These are phyloP conservation scores for Cicer arietinum DNA, from an alignment of 306 rosid genomes.

Conservation along the genomic window DNA sequence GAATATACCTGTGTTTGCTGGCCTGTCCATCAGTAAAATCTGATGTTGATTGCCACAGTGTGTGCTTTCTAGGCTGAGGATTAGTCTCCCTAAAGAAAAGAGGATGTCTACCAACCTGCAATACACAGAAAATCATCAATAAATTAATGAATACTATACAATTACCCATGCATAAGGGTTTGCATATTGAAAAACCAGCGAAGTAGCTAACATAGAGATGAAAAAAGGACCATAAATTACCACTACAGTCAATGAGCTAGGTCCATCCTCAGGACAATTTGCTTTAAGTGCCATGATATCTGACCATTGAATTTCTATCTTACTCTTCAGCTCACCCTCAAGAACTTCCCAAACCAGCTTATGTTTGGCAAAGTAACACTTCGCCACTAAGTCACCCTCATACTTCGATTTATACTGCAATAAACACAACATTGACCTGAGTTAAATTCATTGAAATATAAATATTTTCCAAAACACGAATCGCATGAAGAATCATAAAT, in stretches of 20 bases:
- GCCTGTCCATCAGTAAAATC: slow-evolving; percentile 90
- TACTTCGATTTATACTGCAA: slow-evolving; percentile 83
- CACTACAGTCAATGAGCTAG: slow-evolving; percentile 69
- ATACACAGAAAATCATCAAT: slow-evolving; percentile 30
- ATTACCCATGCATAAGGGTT: background rate
- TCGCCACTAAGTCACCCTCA: slow-evolving; percentile 90
- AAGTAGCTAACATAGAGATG: background rate
- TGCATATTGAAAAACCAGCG: background rate
- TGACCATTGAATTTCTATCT: slow-evolving; percentile 90
- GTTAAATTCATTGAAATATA: background rate
- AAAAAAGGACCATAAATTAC: slow-evolving; percentile 52
- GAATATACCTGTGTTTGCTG: slow-evolving; percentile 64
- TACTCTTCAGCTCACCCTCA: slow-evolving; percentile 88
- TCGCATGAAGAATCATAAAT: background rate
- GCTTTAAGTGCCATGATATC: slow-evolving; percentile 77
- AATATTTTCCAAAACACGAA: background rate
- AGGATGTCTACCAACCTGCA: slow-evolving; percentile 83
- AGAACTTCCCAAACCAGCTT: slow-evolving; percentile 98
- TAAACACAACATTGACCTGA: slow-evolving; percentile 15
- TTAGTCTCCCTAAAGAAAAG: slow-evolving; percentile 89
- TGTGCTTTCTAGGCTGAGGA: slow-evolving; percentile 95
- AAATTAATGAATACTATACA: background rate
- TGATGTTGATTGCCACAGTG: slow-evolving; percentile 85
- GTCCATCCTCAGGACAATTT: slow-evolving; percentile 76
- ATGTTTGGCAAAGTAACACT: slow-evolving; percentile 91